These are phyloP conservation scores for Lentinula raphanica DNA, from an alignment of 768 basidiomycete genomes.

Conservation along the genomic window DNA sequence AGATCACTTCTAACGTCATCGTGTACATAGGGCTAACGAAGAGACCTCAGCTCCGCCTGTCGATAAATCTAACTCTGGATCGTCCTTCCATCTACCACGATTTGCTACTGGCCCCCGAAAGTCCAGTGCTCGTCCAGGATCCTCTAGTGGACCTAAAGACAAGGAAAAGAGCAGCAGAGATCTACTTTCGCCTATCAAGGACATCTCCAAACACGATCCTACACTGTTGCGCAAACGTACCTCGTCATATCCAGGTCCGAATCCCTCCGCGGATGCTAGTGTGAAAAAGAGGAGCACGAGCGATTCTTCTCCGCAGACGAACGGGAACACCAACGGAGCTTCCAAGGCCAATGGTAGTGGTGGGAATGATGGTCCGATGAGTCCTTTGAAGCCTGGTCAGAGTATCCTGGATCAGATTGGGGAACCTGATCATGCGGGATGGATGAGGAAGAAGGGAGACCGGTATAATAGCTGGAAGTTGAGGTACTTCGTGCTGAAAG, in stretches of 20 bases:
- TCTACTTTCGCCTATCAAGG: neutral
- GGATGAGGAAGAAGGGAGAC: conserved; percentile 95
- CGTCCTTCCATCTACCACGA: conserved; percentile 43
- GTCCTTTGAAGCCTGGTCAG: conserved; percentile 35
- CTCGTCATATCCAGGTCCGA: conserved; percentile 20
- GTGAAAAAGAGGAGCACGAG: neutral
- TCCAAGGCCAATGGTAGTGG: neutral
- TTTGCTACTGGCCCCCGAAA: conserved; percentile 39
- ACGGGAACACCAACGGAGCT: neutral
- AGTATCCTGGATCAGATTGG: conserved; percentile 85
- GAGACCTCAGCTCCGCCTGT: conserved; percentile 18
- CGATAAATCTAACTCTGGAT: conserved; percentile 29
- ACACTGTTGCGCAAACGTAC: conserved; percentile 55
- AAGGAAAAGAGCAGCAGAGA: conserved; percentile 23
- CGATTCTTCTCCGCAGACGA: neutral
- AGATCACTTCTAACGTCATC: conserved; percentile 6
- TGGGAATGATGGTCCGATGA: conserved; percentile 12
- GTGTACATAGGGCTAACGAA: conserved; percentile 26
- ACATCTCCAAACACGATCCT: conserved; percentile 24
- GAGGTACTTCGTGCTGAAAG: conserved; percentile 90
- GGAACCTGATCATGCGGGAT: conserved; percentile 81
- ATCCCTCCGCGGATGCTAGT: conserved; percentile 22
- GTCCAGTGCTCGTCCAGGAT: conserved; percentile 32
- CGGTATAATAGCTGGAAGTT: conserved; percentile 90
- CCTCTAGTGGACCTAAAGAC: conserved; percentile 30